Percentiles rank a stretch among this genome's conserved stretches.
phyloP scores from a whole-genome alignment of 1,139 yeast species.

The Pichia cactophila region DNA sequence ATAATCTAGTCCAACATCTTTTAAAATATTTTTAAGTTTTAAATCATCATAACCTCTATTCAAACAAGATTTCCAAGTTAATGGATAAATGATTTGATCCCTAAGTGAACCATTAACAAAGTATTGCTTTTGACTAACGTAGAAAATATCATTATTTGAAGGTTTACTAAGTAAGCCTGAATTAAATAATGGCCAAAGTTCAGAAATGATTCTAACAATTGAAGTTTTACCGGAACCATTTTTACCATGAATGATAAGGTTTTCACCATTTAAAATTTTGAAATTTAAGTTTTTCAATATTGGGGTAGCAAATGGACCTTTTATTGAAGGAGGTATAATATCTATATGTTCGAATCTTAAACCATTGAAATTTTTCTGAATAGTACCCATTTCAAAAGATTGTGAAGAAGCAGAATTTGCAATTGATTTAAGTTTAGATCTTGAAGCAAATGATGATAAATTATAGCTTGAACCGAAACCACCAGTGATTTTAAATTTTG shows the following conservation, averaged over 20 bases:
- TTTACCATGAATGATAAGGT: constrained; percentile 72
- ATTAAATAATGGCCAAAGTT: constrained; percentile 80
- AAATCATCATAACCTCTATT: constrained; percentile 66
- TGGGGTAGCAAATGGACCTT: constrained; percentile 48
- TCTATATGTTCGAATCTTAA: constrained; percentile 78
- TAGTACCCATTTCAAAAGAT: constrained; percentile 50
- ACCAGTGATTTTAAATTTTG: constrained; percentile 12
- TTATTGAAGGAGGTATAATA: constrained; percentile 63
- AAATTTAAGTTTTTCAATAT: constrained; percentile 58
- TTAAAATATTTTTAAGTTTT: constrained; percentile 58
- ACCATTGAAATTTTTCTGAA: constrained; percentile 73
- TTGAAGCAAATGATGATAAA: constrained; percentile 25
- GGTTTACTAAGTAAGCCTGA: constrained; percentile 80
- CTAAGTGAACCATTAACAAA: constrained; percentile 71
- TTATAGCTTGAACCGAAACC: constrained; percentile 35
- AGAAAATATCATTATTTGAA: constrained; percentile 59
- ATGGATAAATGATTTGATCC: constrained; percentile 84
- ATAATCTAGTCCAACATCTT: constrained; percentile 75
- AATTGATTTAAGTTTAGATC: constrained; percentile 16
- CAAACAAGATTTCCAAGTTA: constrained; percentile 70
- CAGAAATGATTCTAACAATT: constrained; percentile 76
- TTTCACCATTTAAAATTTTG: constrained; percentile 59
- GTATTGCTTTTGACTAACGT: constrained; percentile 78
- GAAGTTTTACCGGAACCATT: constrained; percentile 91
- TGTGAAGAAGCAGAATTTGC: constrained; percentile 38